Conservation (phyloP, 2,329 filamentous ascomycete species). For the Claviceps monticola region DNA sequence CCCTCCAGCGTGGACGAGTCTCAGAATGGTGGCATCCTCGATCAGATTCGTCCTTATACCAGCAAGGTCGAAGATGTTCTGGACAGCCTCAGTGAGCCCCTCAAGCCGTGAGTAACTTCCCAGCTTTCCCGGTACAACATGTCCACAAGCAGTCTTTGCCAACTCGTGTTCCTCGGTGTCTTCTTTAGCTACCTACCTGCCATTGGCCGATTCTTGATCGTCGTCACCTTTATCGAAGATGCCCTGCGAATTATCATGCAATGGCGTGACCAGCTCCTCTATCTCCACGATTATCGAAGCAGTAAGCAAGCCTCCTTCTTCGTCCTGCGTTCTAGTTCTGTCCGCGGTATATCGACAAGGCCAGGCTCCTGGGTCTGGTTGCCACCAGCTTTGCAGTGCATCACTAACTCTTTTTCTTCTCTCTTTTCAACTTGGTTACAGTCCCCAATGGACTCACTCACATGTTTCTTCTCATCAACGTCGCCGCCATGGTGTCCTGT, state of each 20-base stretch:
- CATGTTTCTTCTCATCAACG: conserved; percentile 81
- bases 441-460: conserved; percentile 84
- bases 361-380: not conserved
- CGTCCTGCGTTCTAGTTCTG: too few relatives aligned
- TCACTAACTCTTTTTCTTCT: not conserved
- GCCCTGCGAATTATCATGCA: conserved; percentile 91
- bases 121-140: not conserved
- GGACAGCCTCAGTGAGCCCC: conserved; percentile 73
- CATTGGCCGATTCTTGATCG: conserved; percentile 93
- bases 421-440: conserved; percentile 20
- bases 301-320: conserved; percentile 46
- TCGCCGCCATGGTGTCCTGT: conserved; percentile 72
- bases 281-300: conserved; percentile 81
- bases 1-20: conserved; percentile 39
- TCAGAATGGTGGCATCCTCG: conserved; percentile 48
- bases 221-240: conserved; percentile 97
- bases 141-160: conserved; percentile 6
- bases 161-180: conserved; percentile 4
- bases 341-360: not conserved
- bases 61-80: conserved; percentile 96
- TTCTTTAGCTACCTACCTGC: conserved; percentile 71
- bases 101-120: conserved; percentile 61
- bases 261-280: conserved; percentile 89
- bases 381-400: not conserved
- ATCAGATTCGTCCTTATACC: conserved; percentile 83